Base-by-base conservation (phyloP, 139 green algal species). In the Pycnococcus provasolii region DNA sequence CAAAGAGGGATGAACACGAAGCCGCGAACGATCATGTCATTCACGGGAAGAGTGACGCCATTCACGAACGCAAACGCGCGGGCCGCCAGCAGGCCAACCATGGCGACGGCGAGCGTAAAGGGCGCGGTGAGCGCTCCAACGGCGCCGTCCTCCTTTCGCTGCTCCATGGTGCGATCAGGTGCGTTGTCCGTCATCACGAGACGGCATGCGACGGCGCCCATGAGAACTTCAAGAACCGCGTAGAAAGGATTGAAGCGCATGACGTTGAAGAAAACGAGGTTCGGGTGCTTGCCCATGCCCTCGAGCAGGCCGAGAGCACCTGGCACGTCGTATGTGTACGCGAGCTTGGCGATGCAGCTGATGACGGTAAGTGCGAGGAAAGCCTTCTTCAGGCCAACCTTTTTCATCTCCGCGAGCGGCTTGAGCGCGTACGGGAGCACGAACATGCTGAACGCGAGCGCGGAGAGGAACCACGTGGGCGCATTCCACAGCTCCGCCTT, bases 401-500 rank as follows among this genome's bases (percentile, higher is more conserved):
- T 70, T 4, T 46, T 53, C 47, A 53, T 61, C 42, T 58, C 44
- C 39, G 64, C 64, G n/a, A 77, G 63, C 15, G 43, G 26, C 6
- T 63, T 63, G 3, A 77, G 64, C 42, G 58, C 63, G 37, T 66
- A 77, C 2, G 71, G 71, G 41, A 77, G 45, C 40, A 52, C 58
- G 7, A 70, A 39, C 55, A 69, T 72, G 8, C 64, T 64, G 39
- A 77, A 72, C 11, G 71, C 58, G 3, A 77, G 53, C 55, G 71
- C 71, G 47, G 55, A 68, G 3, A 77, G 51, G 66, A 77, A 77
- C 71, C 71, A 77, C 46, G 71, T 69, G 45, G 71, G 71, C 50
- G 71, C 71, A 64, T 77, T 77, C 71, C 71, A 77, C 46, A 75
- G 62, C 61, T 75, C 69, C 1, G 69, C 69, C 42, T 75, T 60